Base-by-base conservation (phyloP, 768 basidiomycete genomes). In the Crucibulum laeve region DNA sequence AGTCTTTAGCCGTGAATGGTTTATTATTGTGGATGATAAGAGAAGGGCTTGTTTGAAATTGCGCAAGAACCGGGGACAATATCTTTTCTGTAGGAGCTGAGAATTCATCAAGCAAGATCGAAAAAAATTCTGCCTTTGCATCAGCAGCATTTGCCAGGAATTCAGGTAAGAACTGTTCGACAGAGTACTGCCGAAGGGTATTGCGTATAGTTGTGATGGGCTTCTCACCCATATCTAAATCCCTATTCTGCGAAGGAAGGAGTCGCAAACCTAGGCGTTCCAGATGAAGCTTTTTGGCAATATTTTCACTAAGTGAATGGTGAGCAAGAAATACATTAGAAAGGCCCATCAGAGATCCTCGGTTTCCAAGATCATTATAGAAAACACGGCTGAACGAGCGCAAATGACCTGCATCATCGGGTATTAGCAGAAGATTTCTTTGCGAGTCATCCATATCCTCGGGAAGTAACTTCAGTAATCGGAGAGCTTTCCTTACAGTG, bases 91-190 rank as follows among this genome's bases (percentile, higher is more conserved):
- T 25, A 5, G 34, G 32, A 24, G 40, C 38, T 4, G 30, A 32
- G 4, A 38, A 28, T n/a, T 67, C 55, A 44, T 77, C 71, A 4
- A 75, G 41, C 1, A 73, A 45, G 15, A 77, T 50, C 2, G 57
- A 51, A 46, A 79, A 74, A n/a, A 56, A 50, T 2, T 61, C 66
- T 0, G 77, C 77, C 7, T 55, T 55, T 0, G 77, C 77, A 50
- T 79, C 78, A 4, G 61, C 60, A 1, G 77, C 77, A 44, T 80
- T 80, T 1, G 78, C 78, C 4, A 79, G 45, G 48, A 77, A 77
- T 44, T 80, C 77, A 2, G 64, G 66, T 25, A 71, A 53, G 7
- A 75, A 63, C 41, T 77, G 72, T 5, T 62, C 58, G 5, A 62
- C 60, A 4, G 61, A 62, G 39, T 79, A 79, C 17, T 70, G 61